Conservation (phyloP, 139 green algal genomes). For the Pleodorina starrii region DNA sequence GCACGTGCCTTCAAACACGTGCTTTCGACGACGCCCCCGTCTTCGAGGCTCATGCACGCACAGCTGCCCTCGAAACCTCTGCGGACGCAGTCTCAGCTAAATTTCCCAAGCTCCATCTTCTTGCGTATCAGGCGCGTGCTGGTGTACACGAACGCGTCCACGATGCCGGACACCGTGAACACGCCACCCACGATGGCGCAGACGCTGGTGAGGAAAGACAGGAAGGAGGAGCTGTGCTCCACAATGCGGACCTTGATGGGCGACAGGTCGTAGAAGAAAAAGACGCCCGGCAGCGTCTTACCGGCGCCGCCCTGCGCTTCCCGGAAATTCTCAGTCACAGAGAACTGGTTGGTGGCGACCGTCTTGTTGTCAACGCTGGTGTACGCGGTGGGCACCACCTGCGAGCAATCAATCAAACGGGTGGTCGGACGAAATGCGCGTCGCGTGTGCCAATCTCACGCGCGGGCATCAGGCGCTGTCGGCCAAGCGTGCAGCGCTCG, state of each 20-base stretch:
- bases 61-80: no score
- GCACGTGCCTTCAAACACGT: no score
- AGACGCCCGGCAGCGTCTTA: slow-evolving; percentile 90
- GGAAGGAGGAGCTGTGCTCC: slow-evolving; percentile 86
- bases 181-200: slow-evolving; percentile 98
- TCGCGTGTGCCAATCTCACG: background rate
- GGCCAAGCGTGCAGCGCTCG: no score
- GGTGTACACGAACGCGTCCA: slow-evolving; percentile 94
- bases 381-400: slow-evolving; percentile 96
- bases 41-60: no score
- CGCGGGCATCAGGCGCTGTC: no score
- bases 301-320: slow-evolving; percentile 51
- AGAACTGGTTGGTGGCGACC: slow-evolving; percentile 95
- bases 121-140: slow-evolving; percentile 87
- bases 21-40: no score
- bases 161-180: slow-evolving; percentile 96
- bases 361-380: slow-evolving; percentile 69
- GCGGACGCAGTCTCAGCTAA: slow-evolving; percentile 34
- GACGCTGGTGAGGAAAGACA: slow-evolving; percentile 94
- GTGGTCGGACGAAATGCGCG: no score
- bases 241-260: slow-evolving; percentile 92
- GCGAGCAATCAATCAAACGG: no score
- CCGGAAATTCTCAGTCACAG: slow-evolving; percentile 96
- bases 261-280: slow-evolving; percentile 99
- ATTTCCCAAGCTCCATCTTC: slow-evolving; percentile 98